phyloP scores from a whole-genome alignment of 208 protist species.

The Phytomonas sp. region DNA sequence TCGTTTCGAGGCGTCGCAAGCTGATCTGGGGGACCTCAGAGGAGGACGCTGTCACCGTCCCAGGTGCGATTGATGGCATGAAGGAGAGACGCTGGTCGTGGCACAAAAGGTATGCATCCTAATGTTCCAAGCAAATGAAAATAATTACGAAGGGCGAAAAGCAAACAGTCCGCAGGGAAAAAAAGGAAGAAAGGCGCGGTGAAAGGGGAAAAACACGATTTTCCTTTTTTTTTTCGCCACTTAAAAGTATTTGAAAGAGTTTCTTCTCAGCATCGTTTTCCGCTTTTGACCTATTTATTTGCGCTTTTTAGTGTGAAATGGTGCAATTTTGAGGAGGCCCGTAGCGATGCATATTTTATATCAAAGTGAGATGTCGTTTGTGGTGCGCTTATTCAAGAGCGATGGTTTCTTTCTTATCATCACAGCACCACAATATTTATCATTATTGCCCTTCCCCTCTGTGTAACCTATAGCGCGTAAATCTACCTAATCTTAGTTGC shows the following conservation, averaged over 20 bases:
- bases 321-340: not conserved
- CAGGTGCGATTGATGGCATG: conserved; percentile 56
- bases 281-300: not conserved
- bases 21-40: conserved; percentile 73
- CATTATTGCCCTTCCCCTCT: not conserved
- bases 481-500: not conserved
- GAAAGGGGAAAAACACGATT: not conserved
- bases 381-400: not conserved
- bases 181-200: not conserved
- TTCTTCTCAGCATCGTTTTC: not conserved
- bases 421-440: not conserved
- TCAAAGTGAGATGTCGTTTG: not conserved
- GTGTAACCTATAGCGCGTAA: not conserved
- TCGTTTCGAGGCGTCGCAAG: conserved; percentile 31
- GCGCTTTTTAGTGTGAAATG: not conserved
- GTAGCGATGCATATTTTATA: not conserved
- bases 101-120: conserved; percentile 15
- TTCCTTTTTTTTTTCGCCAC: not conserved
- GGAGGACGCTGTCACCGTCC: conserved; percentile 46
- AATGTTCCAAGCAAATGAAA: not conserved
- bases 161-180: not conserved
- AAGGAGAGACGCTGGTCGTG: conserved; percentile 70
- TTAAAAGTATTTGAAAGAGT: not conserved
- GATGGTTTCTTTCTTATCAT: not conserved
- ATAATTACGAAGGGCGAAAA: not conserved